Conservation (phyloP, 2,329 filamentous ascomycete species). For the Curvularia sp. region DNA sequence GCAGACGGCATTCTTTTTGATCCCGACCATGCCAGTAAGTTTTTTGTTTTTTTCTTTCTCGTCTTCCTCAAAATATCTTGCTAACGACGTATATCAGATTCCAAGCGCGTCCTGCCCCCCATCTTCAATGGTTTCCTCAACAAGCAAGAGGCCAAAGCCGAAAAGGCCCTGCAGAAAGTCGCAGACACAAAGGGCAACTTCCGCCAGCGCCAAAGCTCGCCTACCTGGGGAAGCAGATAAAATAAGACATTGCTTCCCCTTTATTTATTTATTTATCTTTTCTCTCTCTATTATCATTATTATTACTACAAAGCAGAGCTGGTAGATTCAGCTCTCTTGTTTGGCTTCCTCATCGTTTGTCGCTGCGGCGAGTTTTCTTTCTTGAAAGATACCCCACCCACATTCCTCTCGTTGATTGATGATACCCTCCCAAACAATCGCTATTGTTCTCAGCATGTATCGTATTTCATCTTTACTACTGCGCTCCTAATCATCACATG, state of each 20-base stretch:
- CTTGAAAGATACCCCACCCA: conserved; percentile 37
- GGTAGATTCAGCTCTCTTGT: conserved; percentile 20
- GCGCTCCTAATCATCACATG: background rate
- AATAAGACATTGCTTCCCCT: conserved; percentile 2
- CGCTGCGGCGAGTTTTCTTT: conserved; percentile 25
- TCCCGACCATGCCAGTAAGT: conserved; percentile 76
- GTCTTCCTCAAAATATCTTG: background rate
- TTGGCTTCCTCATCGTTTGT: background rate
- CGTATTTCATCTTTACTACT: conserved; percentile 3
- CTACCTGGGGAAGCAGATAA: conserved; percentile 50
- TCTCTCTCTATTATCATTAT: background rate
- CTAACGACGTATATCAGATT: conserved; percentile 38
- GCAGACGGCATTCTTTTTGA: conserved; percentile 77
- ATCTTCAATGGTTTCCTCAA: conserved; percentile 49
- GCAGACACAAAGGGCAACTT: conserved; percentile 51
- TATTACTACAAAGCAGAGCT: conserved; percentile 3
- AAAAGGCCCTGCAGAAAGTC: conserved; percentile 49
- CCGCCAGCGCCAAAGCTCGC: conserved; percentile 47
- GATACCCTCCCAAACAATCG: conserved; percentile 40
- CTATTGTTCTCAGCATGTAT: conserved; percentile 27
- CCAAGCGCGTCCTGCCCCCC: conserved; percentile 43
- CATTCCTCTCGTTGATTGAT: conserved; percentile 34
- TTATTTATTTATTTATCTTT: background rate
- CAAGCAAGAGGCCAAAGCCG: conserved; percentile 45
- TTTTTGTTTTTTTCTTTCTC: background rate